phyloP scores from a whole-genome alignment of 495 filamentous ascomycete genomes.

The Penicillium paradoxum region DNA sequence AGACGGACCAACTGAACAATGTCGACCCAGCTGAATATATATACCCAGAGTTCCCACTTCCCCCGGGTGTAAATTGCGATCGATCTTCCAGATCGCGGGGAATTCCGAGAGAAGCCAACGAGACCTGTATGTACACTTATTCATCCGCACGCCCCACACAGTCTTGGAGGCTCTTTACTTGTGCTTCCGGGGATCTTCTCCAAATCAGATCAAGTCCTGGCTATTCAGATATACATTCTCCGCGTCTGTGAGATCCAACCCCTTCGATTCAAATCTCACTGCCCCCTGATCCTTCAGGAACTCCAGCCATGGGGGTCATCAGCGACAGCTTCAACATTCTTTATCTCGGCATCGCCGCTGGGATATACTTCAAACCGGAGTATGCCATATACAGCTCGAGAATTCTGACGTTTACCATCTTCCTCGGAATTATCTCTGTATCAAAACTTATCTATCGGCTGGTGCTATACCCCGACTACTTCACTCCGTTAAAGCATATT shows the following conservation, averaged over 20 bases:
- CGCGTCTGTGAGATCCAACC: not conserved
- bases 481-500: constrained; percentile 65
- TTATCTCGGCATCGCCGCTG: constrained; percentile 23
- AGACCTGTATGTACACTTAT: not conserved
- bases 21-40: too few species aligned
- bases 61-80: too few species aligned
- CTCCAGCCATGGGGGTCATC: constrained; percentile 14
- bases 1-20: too few species aligned
- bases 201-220: too few species aligned
- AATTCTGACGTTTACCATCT: constrained; percentile 15
- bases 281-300: not conserved
- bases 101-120: not conserved
- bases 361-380: constrained; percentile 26
- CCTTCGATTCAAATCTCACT: not conserved
- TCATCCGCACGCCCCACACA: not conserved
- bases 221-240: too few species aligned
- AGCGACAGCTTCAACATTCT: constrained; percentile 16
- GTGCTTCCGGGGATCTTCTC: too few species aligned
- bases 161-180: too few species aligned
- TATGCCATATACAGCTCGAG: constrained; percentile 31
- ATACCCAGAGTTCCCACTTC: too few species aligned
- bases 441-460: constrained; percentile 44
- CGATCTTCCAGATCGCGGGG: too few species aligned
- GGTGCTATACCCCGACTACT: constrained; percentile 63
- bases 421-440: constrained; percentile 20